These are phyloP conservation scores for Marasmius tenuissimus DNA, from an alignment of 1,284 basidiomycete species.

Conservation along the genomic window DNA sequence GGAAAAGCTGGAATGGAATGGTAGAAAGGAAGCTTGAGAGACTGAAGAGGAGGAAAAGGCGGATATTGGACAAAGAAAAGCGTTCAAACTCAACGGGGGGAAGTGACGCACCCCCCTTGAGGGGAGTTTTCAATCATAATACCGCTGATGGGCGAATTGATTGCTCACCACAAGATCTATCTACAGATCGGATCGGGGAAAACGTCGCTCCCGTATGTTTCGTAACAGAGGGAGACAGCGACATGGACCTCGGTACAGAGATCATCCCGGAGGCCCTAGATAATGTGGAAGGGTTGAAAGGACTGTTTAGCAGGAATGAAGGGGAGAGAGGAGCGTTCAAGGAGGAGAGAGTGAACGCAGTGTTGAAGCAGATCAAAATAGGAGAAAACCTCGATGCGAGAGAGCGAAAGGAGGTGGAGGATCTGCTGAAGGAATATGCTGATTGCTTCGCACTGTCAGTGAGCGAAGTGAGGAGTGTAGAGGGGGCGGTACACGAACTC, in stretches of 20 bases:
- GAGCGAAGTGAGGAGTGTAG: conserved; percentile 22
- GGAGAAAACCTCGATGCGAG: conserved; percentile 20
- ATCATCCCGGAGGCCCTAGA: not conserved
- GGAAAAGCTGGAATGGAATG: no score
- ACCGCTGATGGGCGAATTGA: not conserved
- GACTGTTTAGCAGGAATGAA: not conserved
- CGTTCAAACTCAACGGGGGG: not conserved
- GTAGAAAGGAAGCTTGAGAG: no score
- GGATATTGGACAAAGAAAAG: no score
- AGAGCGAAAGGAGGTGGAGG: conserved; percentile 12
- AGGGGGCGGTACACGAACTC: conserved; percentile 23
- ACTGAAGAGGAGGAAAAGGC: no score
- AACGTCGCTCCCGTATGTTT: no score
- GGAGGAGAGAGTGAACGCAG: conserved; percentile 16
- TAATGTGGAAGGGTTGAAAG: not conserved
- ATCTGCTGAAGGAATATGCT: conserved; percentile 21
- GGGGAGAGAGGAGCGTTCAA: not conserved
- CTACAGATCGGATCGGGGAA: no score
- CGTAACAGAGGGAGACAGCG: no score
- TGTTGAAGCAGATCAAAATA: conserved; percentile 20
- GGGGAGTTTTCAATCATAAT: not conserved
- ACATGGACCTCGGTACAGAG: not conserved
- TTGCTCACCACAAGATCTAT: not conserved
- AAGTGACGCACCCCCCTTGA: conserved; percentile 2
- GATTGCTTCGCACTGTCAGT: conserved; percentile 31